Evolutionary conservation across 2,329 filamentous ascomycete genomes (phyloP).

Genomic region (Monilinia aucupariae): DNA sequence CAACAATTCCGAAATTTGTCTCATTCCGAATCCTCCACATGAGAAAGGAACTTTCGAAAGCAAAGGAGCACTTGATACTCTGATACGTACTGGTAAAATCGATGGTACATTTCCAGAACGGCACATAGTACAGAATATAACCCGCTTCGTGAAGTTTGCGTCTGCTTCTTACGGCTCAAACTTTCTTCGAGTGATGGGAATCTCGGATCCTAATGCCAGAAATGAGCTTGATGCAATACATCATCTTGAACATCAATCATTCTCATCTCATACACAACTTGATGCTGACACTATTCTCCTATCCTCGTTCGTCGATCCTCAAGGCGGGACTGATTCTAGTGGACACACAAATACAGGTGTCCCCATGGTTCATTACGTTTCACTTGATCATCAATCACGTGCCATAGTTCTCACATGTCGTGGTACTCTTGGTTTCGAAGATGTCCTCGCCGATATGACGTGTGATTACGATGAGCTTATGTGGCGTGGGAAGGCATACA

Average conservation of each 20-base stretch:
- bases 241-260: slow-evolving; percentile 58
- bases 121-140: slow-evolving; percentile 57
- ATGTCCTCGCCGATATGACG: slow-evolving; percentile 52
- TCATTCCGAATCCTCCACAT: slow-evolving; percentile 34
- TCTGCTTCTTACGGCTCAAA: slow-evolving; percentile 61
- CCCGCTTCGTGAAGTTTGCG: slow-evolving; percentile 60
- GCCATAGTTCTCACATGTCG: slow-evolving; percentile 51
- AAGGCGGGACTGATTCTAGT: slow-evolving; percentile 46
- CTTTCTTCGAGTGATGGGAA: slow-evolving; percentile 59
- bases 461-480: slow-evolving; percentile 49
- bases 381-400: slow-evolving; percentile 52
- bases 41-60: slow-evolving; percentile 30
- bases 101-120: slow-evolving; percentile 54
- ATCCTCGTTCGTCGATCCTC: slow-evolving; percentile 51
- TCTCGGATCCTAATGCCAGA: slow-evolving; percentile 44
- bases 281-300: slow-evolving; percentile 52
- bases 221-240: slow-evolving; percentile 36
- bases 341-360: slow-evolving; percentile 48
- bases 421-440: slow-evolving; percentile 52
- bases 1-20: slow-evolving; percentile 36
- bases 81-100: slow-evolving; percentile 46
- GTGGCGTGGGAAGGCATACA: slow-evolving; percentile 47
- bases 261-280: slow-evolving; percentile 57
- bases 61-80: slow-evolving; percentile 25
- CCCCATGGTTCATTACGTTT: slow-evolving; percentile 52